A percentile compares a stretch with the other conserved stretches of the same genome.
These are phyloP conservation scores for Artemisia argyi DNA, from an alignment of 129 eudicot genomes.

Conservation along the genomic window DNA sequence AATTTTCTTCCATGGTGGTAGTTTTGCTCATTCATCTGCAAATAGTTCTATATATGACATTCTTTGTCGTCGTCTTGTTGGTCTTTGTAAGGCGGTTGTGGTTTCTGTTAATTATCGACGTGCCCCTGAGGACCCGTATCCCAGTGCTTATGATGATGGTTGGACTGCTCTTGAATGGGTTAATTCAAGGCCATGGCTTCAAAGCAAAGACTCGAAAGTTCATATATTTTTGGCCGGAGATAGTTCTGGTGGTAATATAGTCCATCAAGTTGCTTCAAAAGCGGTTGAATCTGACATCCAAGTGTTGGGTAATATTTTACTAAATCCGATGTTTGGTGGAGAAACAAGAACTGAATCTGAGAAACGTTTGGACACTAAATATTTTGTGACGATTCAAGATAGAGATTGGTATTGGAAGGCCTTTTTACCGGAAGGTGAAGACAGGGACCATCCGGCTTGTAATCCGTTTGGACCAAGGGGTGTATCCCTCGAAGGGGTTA, in stretches of 20 bases:
- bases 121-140: constrained; percentile 64
- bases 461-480: constrained; percentile 69
- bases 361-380: constrained; percentile 48
- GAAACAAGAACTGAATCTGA: constrained; percentile 57
- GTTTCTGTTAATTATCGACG: constrained; percentile 62
- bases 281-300: constrained; percentile 46
- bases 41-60: constrained; percentile 65
- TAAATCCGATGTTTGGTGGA: constrained; percentile 71
- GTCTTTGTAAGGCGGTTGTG: constrained; percentile 54
- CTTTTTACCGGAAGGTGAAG: constrained; percentile 66
- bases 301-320: constrained; percentile 52
- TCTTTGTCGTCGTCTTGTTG: constrained; percentile 61
- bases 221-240: constrained; percentile 66
- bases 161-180: constrained; percentile 67
- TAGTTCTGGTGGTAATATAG: constrained; percentile 77
- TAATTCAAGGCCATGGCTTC: constrained; percentile 58
- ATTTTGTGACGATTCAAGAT: constrained; percentile 56
- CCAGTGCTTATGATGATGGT: constrained; percentile 66
- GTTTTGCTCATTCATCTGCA: constrained; percentile 70
- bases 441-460: constrained; percentile 69
- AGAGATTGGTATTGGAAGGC: constrained; percentile 76
- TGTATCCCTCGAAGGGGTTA: constrained; percentile 41
- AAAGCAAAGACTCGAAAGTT: constrained; percentile 54
- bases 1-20: constrained; percentile 71
- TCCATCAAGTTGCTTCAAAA: constrained; percentile 47